Evolutionary conservation across 169 alveolate genomes (phyloP).

Genomic region (Plasmodium billcollinsi): DNA sequence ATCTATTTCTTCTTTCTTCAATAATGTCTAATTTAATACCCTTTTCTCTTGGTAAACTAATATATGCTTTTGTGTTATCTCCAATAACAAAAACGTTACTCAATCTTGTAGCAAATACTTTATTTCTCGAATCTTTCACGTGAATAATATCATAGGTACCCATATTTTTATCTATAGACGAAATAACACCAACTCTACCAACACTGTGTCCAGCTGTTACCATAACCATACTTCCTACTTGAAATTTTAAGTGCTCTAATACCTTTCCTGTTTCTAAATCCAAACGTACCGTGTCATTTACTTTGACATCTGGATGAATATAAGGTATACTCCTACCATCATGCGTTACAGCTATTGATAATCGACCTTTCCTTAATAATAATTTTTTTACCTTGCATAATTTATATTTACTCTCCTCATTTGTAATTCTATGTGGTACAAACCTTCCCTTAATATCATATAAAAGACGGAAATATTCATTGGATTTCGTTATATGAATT

Average conservation of each 20-base stretch:
- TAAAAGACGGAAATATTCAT: slow-evolving; percentile 96
- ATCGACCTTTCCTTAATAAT: slow-evolving; percentile 96
- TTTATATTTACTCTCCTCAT: slow-evolving; percentile 96
- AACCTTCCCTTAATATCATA: slow-evolving; percentile 99
- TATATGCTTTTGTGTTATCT: slow-evolving; percentile 93
- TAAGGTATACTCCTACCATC: slow-evolving; percentile 99
- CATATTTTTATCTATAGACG: slow-evolving; percentile 96
- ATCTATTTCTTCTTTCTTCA: slow-evolving; percentile 92
- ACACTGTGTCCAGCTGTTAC: slow-evolving; percentile 98
- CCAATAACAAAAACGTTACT: slow-evolving; percentile 98
- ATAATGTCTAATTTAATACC: slow-evolving; percentile 93
- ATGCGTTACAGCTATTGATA: slow-evolving; percentile 97
- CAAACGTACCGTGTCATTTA: slow-evolving; percentile 96
- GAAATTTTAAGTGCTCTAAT: slow-evolving; percentile 95
- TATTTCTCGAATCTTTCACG: slow-evolving; percentile 95
- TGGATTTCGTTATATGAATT: slow-evolving; percentile 94
- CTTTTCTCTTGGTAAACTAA: slow-evolving; percentile 94
- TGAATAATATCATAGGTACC: slow-evolving; percentile 98
- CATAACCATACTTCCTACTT: slow-evolving; percentile 95
- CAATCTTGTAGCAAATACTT: slow-evolving; percentile 96
- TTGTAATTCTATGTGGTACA: slow-evolving; percentile 94
- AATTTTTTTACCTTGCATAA: slow-evolving; percentile 96
- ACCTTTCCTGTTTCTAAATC: slow-evolving; percentile 97
- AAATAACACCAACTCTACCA: slow-evolving; percentile 98
- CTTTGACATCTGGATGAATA: slow-evolving; percentile 98